Base-by-base conservation (phyloP, 2,329 filamentous ascomycete genomes). In the Cercospora citrullina region DNA sequence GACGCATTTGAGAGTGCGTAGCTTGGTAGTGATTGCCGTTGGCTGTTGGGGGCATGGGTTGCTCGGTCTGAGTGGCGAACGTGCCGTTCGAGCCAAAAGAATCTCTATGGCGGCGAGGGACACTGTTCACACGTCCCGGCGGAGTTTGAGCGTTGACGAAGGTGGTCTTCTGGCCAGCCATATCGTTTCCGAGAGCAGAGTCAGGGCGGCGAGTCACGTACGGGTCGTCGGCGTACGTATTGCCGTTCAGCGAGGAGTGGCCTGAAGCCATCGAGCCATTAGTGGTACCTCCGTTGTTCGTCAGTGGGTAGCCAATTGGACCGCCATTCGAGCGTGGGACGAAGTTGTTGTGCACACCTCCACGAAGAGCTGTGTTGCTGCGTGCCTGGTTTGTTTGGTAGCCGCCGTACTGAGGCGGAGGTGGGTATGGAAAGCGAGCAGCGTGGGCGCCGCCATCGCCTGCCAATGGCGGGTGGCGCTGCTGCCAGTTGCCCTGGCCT, bases 31-130 rank as follows among this genome's bases (percentile, higher is more conserved):
- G 21, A 14, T 51, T 51, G 45, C 45, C 21, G 18, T 51, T 51
- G 4, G 45, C 14, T 23, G 53, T 8, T 31, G 53, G 48, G 2
- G 48, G 10, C 26, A 58, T 28, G 31, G 33, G 14, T 1, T 57
- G 48, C 12, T 9, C 28, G 18, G 53, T 33, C 39, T 68, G 66
- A 2, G 66, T 68, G 8, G 66, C 66, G 18, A 68, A 68, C 6
- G 66, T 65, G 39, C 23, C 59, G 42, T 60, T 48, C 14, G 66
- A 68, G 18, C 30, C 26, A 18, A 64, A 57, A 21, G 62, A 64
- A 18, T 42, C 62, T 16, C 62, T 51, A n/a, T 42, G 31, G 53
- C 53, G 53, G 26, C 53, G 53, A 28, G 53, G 53, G 16, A 58
- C 53, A 18, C 26, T 58, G 23, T 58, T 58, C 26, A 58, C 53